Evolutionary conservation across 495 filamentous ascomycete genomes (phyloP), one percentile per base, ranked within the genome.

Genomic region (Xylaria scruposa): DNA sequence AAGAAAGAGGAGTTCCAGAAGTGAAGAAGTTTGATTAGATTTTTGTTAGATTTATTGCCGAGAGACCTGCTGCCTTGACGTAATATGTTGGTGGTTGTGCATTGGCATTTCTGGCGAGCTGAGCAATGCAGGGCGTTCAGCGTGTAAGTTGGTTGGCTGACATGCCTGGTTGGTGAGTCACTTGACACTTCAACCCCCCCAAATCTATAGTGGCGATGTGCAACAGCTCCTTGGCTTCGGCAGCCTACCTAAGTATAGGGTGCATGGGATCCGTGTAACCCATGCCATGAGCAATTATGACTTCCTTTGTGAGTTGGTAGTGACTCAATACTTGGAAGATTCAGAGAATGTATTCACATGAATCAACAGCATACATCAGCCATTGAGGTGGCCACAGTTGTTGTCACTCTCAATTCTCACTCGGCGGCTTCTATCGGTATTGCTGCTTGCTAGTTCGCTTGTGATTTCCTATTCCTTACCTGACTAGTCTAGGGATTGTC

Each of bases 131-230:
- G 26, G 40, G 40, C 53, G 15, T 24, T 51, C 53, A 51, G 67
- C 67, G 67, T 70, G 67, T 70, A 70, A 70, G 29, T 38, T 70
- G 67, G 62, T 70, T 70, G 67, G 67, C 54, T 36, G 44, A n/a
- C 24, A 36, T 26, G 26, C 56, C 44, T n/a, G 26, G 56, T 40
- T 24, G 3, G 10, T 59, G 42, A 70, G 54, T 70, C 67, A 70
- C n/a, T 70, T 51, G 67, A 54, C n/a, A 17, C 24, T 8, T 8
- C 44, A 10, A 38, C 29, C 15, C 19, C 36, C 59, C 59, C 59
- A 24, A 31, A 42, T 38, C 59, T 17, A 33, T 53, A 58, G 51
- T 40, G 65, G 47, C 46, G 47, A 31, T 38, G 47, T 42, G 33
- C 40, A 17, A n/a, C 61, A 46, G 49, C 65, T 29, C 46, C 15